Percentiles rank a stretch among this genome's conserved stretches.
These are phyloP conservation scores for Pseudozyma thailandica DNA, from an alignment of 1,284 basidiomycete genomes.

Conservation along the genomic window DNA sequence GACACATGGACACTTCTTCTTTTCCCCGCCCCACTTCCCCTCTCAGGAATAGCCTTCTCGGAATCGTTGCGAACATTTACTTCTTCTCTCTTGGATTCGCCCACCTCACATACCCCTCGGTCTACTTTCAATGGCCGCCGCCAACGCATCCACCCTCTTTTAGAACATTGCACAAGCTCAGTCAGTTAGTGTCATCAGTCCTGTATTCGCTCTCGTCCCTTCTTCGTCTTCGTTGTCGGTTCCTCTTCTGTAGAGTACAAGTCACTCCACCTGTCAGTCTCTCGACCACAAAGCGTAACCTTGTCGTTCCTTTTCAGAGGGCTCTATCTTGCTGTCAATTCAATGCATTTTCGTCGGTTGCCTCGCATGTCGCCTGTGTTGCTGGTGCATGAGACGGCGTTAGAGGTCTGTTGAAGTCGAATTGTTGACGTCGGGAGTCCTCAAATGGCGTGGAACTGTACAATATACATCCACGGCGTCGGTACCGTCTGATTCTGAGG, in stretches of 20 bases:
- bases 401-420: too few species aligned
- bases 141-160: too few species aligned
- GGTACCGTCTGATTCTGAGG: too few species aligned
- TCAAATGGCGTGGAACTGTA: too few species aligned
- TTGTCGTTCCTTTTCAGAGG: slow-evolving; percentile 13
- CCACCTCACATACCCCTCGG: slow-evolving; percentile 9
- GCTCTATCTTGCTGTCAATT: slow-evolving; percentile 1
- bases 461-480: too few species aligned
- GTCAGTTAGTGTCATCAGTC: slow-evolving; percentile 11
- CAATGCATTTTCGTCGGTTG: neutral
- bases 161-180: too few species aligned
- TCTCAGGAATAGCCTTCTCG: too few species aligned
- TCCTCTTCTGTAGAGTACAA: neutral
- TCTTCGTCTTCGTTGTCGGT: slow-evolving; percentile 3
- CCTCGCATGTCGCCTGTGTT: too few species aligned
- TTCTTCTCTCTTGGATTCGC: neutral
- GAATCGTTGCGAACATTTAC: slow-evolving; percentile 3
- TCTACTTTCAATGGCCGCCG: too few species aligned
- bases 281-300: slow-evolving; percentile 7
- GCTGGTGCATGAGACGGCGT: neutral
- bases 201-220: slow-evolving; percentile 1
- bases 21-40: too few species aligned
- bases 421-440: too few species aligned
- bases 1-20: slow-evolving; percentile 12
- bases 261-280: neutral